A percentile compares a stretch with the other conserved stretches of the same genome.
These are phyloP conservation scores for Populus tomentosa DNA, from an alignment of 441 rosid genomes.

Conservation along the genomic window DNA sequence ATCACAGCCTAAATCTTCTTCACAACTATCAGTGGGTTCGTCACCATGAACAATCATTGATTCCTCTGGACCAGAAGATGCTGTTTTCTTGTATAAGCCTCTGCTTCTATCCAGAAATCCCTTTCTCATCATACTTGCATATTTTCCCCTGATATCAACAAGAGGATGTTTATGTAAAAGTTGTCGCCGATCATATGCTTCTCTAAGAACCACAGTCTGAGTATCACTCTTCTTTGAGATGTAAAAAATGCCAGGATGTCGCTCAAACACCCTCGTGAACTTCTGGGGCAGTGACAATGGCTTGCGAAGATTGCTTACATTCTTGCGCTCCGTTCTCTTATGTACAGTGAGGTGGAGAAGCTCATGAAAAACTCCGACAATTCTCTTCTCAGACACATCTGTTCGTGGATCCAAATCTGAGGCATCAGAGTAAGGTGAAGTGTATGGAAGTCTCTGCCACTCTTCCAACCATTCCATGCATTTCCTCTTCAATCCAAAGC, in stretches of 20 bases:
- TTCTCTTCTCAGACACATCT: conserved; percentile 82
- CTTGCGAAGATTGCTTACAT: conserved; percentile 68
- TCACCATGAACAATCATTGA: neutral
- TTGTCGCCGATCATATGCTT: conserved; percentile 53
- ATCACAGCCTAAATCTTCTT: neutral
- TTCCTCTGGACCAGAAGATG: conserved; percentile 6
- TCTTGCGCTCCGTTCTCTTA: conserved; percentile 68
- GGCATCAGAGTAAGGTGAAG: conserved; percentile 58
- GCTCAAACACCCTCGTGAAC: conserved; percentile 79
- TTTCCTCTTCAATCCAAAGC: conserved; percentile 76
- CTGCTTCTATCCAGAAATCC: conserved; percentile 64
- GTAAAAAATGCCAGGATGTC: conserved; percentile 85
- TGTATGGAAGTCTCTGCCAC: conserved; percentile 83
- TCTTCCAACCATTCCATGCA: conserved; percentile 77
- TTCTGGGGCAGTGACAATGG: conserved; percentile 70
- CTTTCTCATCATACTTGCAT: conserved; percentile 43
- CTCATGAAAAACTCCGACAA: conserved; percentile 80
- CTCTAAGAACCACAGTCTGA: conserved; percentile 77
- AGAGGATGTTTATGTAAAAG: conserved; percentile 61
- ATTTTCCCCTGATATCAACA: conserved; percentile 44
- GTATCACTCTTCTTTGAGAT: conserved; percentile 59
- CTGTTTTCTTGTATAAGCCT: conserved; percentile 42
- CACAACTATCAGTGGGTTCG: neutral
- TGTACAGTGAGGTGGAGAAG: conserved; percentile 68
- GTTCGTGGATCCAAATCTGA: conserved; percentile 78